Base-by-base conservation (phyloP, 768 basidiomycete species). In the Lyophyllum shimeji region DNA sequence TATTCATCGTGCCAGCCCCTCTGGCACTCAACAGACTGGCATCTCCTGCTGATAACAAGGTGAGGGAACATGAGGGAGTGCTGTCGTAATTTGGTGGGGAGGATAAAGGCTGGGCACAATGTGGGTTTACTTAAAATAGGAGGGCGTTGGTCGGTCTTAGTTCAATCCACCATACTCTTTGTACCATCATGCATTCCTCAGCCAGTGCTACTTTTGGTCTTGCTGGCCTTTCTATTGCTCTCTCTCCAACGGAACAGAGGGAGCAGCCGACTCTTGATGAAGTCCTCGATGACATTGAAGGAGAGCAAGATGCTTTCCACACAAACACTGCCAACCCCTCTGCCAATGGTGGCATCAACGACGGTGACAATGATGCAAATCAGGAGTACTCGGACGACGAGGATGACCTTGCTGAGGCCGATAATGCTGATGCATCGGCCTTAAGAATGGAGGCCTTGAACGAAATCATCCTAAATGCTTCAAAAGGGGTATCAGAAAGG, bases 401-500 rank as follows among this genome's bases (percentile, higher is more conserved):
- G 24, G 15, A 20, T 18, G 1, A 13, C 9, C 17, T 24, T 17
- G 23, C 29, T 29, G 29, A 29, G 29, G 29, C 34, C 12, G 34
- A 37, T 37, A 37, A 37, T 37, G 34, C 7, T 37, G 34, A 3
- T 37, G 34, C 34, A 37, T 11, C 34, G 15, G 12, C 3, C 3
- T 37, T 37, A 13, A 11, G 29, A 29, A 20, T 48, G 18, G 9
- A n/a, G 12, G 20, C 27, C 12, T 17, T 56, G 1, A 21, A 13
- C 21, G 33, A 57, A 15, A 42, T 39, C 2, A 40, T 57, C 15
- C 33, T 37, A 17, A 37, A 53, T 29, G 67, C 66, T 1, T 69
- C 67, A 9, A 71, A 71, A 46, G 68, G 71, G 11, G 66, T 74
- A 24, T 62, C 65, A 1, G 65, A 73, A n/a, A 57, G 58, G 20